Evolutionary conservation across 495 filamentous ascomycete genomes (phyloP).

Genomic region (Pyrenula massariospora): DNA sequence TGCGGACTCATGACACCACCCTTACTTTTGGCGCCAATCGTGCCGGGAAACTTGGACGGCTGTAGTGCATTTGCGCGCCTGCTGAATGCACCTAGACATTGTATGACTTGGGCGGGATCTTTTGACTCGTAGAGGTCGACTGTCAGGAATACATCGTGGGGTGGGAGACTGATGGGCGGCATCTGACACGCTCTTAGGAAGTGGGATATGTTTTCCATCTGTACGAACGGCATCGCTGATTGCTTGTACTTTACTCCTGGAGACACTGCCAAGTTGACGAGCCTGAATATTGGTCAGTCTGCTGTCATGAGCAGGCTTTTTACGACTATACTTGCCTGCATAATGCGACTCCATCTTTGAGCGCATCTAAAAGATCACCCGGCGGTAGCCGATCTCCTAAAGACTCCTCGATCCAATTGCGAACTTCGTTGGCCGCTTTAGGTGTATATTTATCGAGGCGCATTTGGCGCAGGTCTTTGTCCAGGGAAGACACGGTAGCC

Average conservation of each 20-base stretch:
- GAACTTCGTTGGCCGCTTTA: constrained; percentile 75
- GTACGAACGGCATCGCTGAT: constrained; percentile 91
- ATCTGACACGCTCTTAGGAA: constrained; percentile 81
- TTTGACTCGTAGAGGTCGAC: constrained; percentile 95
- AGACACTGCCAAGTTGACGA: constrained; percentile 71
- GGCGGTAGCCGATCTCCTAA: constrained; percentile 60
- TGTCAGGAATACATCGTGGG: constrained; percentile 93
- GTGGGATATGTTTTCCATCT: constrained; percentile 98
- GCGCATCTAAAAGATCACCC: constrained; percentile 66
- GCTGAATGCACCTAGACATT: constrained; percentile 87
- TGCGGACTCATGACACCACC: constrained; percentile 54
- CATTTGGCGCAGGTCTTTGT: constrained; percentile 89
- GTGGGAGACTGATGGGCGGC: constrained; percentile 72
- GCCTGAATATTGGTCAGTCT: constrained; percentile 32
- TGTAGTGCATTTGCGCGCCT: constrained; percentile 69
- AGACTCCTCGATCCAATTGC: constrained; percentile 75
- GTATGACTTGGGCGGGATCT: constrained; percentile 91
- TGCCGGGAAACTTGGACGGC: constrained; percentile 57
- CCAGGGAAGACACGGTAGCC: constrained; percentile 90
- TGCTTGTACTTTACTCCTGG: constrained; percentile 70
- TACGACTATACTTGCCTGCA: constrained; percentile 59
- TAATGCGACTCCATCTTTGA: constrained; percentile 82
- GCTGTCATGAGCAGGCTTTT: constrained; percentile 6
- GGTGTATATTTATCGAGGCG: constrained; percentile 92
- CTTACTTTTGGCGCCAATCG: constrained; percentile 56